These are phyloP conservation scores for Climacium dendroides DNA, from an alignment of 225 moss, liverwort and hornwort species.

Conservation along the genomic window DNA sequence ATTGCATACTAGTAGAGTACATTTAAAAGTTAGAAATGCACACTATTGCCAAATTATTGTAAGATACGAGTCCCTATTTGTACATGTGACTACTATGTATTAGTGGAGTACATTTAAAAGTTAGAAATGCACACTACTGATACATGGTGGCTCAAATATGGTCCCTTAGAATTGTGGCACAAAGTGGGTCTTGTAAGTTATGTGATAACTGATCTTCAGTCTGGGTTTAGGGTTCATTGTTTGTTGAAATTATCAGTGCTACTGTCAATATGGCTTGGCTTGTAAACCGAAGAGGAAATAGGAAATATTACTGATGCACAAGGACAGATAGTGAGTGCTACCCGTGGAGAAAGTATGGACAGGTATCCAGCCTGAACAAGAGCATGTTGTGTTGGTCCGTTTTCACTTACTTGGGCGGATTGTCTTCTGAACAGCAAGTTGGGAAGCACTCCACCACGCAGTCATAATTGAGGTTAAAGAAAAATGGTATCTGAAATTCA, in stretches of 20 bases:
- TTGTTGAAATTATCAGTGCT: not conserved
- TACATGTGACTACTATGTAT: not conserved
- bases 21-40: too few species aligned
- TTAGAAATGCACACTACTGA: not conserved
- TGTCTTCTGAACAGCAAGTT: conserved; percentile 48
- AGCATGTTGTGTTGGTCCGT: not conserved
- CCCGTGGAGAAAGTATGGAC: not conserved
- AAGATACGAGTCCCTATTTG: not conserved
- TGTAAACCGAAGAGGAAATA: not conserved
- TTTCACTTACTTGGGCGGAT: conserved; percentile 46
- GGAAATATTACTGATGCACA: not conserved
- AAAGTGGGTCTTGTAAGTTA: too few species aligned
- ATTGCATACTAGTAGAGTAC: too few species aligned
- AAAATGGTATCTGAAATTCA: conserved; percentile 21
- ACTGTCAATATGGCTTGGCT: not conserved
- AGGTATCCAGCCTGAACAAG: not conserved
- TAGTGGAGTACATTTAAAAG: too few species aligned
- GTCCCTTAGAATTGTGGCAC: not conserved
- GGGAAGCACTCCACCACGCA: conserved; percentile 57
- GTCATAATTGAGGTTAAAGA: conserved; percentile 36
- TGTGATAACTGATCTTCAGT: not conserved
- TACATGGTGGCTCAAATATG: not conserved
- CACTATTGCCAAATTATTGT: not conserved
- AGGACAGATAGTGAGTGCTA: not conserved
- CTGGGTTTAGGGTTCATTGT: not conserved